Evolutionary conservation across 164 flowering plant species (phyloP).

Genomic region (Malania oleifera): DNA sequence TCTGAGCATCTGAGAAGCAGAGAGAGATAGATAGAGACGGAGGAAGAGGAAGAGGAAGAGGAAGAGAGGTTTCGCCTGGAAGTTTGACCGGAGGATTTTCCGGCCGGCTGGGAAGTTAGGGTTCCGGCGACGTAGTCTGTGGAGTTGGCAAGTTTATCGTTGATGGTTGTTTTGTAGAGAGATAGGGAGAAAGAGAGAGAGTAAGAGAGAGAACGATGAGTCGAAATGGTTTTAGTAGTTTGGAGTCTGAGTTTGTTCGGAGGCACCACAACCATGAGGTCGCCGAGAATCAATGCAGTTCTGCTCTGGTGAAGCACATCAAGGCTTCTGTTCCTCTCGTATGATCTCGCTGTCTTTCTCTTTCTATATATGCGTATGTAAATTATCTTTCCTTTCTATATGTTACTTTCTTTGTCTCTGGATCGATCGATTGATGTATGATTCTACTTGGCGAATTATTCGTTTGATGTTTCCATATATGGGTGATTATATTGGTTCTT

Average conservation of each 20-base stretch:
- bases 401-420: neutral
- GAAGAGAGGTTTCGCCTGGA: neutral
- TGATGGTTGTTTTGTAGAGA: too few species aligned
- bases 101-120: neutral
- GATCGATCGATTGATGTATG: neutral
- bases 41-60: neutral
- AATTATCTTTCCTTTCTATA: too few species aligned
- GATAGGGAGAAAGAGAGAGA: too few species aligned
- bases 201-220: constrained; percentile 10
- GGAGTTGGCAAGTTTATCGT: neutral
- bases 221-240: constrained; percentile 22
- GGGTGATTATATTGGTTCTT: too few species aligned
- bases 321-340: constrained; percentile 71
- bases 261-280: constrained; percentile 53
- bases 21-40: constrained; percentile 1
- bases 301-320: constrained; percentile 60
- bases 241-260: constrained; percentile 43
- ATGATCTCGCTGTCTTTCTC: constrained; percentile 15
- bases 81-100: neutral
- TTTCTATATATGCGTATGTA: neutral
- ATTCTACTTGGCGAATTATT: neutral
- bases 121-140: neutral
- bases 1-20: neutral
- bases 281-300: constrained; percentile 52
- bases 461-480: neutral